Base-by-base conservation (phyloP, 78 protist species). In the Protostelium mycophagum region DNA sequence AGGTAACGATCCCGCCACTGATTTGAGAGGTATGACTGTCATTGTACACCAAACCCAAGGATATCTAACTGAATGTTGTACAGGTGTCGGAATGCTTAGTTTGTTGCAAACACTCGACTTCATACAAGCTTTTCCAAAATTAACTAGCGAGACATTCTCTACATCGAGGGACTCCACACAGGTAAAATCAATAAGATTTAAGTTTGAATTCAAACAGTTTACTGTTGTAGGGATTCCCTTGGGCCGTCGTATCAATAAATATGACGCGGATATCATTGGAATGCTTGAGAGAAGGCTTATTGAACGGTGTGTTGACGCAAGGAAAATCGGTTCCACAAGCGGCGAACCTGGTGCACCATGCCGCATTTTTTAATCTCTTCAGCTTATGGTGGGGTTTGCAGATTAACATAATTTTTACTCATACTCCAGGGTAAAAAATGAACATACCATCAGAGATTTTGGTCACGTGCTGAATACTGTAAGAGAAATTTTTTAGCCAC, bases 1-100 rank as follows among this genome's bases (percentile, higher is more conserved):
- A 85, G 90, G 90, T 63, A 1, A 0, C 16, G 90, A 88, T 36
- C 90, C 90, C 29, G 90, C 90, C 35, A 88, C 90, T 23, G 90
- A 88, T 51, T 35, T 88, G 86, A 84, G 90, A n/a, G 90, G 90
- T 38, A 51, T 51, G 31, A 16, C 73, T 51, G 73, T 28, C 37
- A 85, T 84, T 63, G 29, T 88, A 31, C 86, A 83, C 28, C 36
- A 51, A 16, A 51, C 5, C 16, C 73, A 51, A 51, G 31, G 73
- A n/a, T n/a, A n/a, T n/a, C n/a, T n/a, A n/a, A n/a, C n/a, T n/a
- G n/a, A n/a, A n/a, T n/a, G n/a, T n/a, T 51, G 31, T 51, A 51
- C 16, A 51, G 73, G 73, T 51, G 73, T 16, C 31, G 73, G 73
- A 25, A 51, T 51, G 73, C 73, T 51, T 5, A 16, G 73, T 51